Evolutionary conservation across 106 monocot species (phyloP), one percentile per base, ranked within the genome.

Genomic region (Acorus gramineus): DNA sequence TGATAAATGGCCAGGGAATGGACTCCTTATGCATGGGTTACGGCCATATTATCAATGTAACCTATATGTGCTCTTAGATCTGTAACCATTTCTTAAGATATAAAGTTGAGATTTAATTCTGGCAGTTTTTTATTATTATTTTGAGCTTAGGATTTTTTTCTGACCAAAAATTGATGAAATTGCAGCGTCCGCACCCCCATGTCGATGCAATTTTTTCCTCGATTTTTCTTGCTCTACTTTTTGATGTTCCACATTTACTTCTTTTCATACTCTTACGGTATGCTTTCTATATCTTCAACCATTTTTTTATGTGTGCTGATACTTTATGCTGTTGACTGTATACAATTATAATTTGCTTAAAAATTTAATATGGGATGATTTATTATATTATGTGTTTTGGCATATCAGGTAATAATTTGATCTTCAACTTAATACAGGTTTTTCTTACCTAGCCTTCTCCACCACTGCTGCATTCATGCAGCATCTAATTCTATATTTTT

Each of bases 131-230:
- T 28, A 28, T 28, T 28, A 28, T 28, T 28, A 28, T 28, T 28
- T 28, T 28, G 28, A 28, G 28, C 28, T 28, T 28, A 28, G 28
- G 28, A 28, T 62, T 42, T 46, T 76, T 71, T 50, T 64, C 28
- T 28, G 28, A 28, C 28, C 28, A 0, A 28, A 28, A 28, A 28
- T 28, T 28, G 28, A 28, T 28, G 28, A 28, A 28, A 28, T 77
- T 90, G 79, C 88, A 98, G 98, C 77, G 98, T 98, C 9, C 82
- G 98, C 51, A 98, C 98, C 69, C 73, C 92, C 56, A 88, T 98
- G 62, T 98, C 98, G 10, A 92, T 92, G 98, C 98, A 92, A 71
- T 98, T 98, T 74, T 98, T 98, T 64, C 98, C 98, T 52, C 92
- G 98, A 13, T 98, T 98, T 73, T 98, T 98, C 87, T 79, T 98